Conservation (phyloP, 176 grass and related monocot genomes). For the Oryza punctata region DNA sequence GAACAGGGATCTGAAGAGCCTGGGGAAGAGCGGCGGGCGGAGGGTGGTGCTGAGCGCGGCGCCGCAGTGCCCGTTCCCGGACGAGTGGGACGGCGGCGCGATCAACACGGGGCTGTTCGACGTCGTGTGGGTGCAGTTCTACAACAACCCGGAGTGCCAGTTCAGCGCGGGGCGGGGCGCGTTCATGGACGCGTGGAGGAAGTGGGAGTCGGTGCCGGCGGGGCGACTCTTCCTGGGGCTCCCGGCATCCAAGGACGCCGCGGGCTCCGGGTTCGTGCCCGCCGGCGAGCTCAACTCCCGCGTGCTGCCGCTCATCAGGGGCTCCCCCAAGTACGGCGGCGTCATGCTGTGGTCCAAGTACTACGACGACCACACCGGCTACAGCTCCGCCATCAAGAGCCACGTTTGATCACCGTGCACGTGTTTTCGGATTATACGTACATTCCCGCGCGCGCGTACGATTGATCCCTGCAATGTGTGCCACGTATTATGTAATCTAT, state of each 20-base stretch:
- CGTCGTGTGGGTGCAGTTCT: conserved; percentile 81
- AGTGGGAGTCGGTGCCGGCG: conserved; percentile 63
- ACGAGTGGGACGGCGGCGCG: conserved; percentile 45
- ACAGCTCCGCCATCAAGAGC: conserved; percentile 50
- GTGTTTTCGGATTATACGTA: background rate
- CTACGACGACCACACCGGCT: conserved; percentile 59
- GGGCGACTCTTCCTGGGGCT: conserved; percentile 63
- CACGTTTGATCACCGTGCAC: conserved; percentile 38
- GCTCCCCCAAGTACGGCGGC: conserved; percentile 62
- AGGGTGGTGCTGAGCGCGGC: conserved; percentile 67
- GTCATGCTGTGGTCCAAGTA: conserved; percentile 81
- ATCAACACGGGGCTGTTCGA: conserved; percentile 64
- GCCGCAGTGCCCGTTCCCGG: conserved; percentile 80
- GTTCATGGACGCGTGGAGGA: conserved; percentile 65
- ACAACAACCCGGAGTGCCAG: conserved; percentile 68
- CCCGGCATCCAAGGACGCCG: conserved; percentile 46
- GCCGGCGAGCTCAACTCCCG: conserved; percentile 44
- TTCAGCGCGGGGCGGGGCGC: conserved; percentile 24
- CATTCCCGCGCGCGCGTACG: too few species aligned
- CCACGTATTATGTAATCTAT: too few species aligned
- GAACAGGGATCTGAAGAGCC: conserved; percentile 41
- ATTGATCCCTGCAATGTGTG: too few species aligned
- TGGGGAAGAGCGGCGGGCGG: conserved; percentile 42
- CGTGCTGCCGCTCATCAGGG: conserved; percentile 63
- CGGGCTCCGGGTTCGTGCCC: conserved; percentile 56